Conservation (phyloP, 1,284 basidiomycete genomes). For the Trametes pubescens region DNA sequence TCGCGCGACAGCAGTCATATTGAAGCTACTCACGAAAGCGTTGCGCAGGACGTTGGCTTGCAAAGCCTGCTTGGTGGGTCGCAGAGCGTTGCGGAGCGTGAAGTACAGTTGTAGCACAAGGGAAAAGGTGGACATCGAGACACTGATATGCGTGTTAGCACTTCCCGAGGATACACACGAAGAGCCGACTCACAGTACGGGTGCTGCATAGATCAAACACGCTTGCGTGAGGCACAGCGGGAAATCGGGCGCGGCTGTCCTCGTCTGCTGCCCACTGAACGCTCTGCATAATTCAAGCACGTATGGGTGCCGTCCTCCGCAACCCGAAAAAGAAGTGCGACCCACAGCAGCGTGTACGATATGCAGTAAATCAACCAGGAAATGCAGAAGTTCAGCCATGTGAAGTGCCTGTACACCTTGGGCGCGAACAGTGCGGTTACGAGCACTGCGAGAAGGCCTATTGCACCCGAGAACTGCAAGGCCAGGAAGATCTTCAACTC, state of each 20-base stretch:
- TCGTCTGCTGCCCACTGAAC: slow-evolving; percentile 31
- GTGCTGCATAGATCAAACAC: slow-evolving; percentile 44
- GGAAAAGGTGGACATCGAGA: slow-evolving; percentile 34
- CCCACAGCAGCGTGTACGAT: slow-evolving; percentile 45
- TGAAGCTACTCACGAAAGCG: slow-evolving; percentile 18
- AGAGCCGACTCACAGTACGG: slow-evolving; percentile 39
- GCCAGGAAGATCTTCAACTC: slow-evolving; percentile 41
- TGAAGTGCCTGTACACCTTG: slow-evolving; percentile 43
- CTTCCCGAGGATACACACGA: background rate
- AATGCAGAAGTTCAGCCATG: slow-evolving; percentile 47
- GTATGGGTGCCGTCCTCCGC: background rate
- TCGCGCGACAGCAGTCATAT: background rate
- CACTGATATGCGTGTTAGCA: slow-evolving; percentile 15
- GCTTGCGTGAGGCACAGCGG: slow-evolving; percentile 44
- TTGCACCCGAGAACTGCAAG: slow-evolving; percentile 42
- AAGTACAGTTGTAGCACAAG: slow-evolving; percentile 34
- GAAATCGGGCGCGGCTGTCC: slow-evolving; percentile 25
- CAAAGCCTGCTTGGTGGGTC: slow-evolving; percentile 17
- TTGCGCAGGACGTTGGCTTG: slow-evolving; percentile 17
- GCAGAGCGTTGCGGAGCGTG: slow-evolving; percentile 27
- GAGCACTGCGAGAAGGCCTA: slow-evolving; percentile 43
- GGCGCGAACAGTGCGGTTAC: slow-evolving; percentile 40
- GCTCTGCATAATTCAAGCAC: slow-evolving; percentile 13
- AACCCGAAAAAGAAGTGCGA: background rate
- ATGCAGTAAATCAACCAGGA: slow-evolving; percentile 47